Percentiles rank a stretch among this genome's conserved stretches.
Evolutionary conservation across 768 basidiomycete genomes (phyloP).

Genomic region (Termitomyces sp.): DNA sequence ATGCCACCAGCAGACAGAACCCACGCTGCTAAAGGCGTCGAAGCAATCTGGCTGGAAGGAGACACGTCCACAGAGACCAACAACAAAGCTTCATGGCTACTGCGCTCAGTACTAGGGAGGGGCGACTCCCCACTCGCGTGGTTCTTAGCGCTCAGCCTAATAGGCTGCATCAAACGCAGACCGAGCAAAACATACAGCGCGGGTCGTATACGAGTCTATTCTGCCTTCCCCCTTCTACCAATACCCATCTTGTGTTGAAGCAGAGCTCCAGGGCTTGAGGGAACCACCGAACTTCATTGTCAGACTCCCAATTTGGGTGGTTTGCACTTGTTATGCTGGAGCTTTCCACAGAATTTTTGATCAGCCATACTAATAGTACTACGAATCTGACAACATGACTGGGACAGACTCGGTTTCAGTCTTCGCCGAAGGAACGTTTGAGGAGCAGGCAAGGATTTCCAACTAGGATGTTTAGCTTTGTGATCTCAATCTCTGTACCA

Average conservation of each 20-base stretch:
- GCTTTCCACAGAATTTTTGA: slow-evolving; percentile 28
- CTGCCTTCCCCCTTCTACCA: neutral
- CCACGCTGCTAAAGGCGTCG: too few species aligned
- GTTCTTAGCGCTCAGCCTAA: neutral
- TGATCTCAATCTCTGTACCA: slow-evolving; percentile 22
- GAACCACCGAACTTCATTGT: neutral
- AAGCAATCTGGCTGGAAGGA: neutral
- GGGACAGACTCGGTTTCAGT: slow-evolving; percentile 73
- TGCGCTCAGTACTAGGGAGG: neutral
- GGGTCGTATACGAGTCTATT: neutral
- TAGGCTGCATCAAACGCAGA: neutral
- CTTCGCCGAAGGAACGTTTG: slow-evolving; percentile 85
- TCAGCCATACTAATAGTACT: slow-evolving; percentile 10
- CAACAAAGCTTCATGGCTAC: neutral
- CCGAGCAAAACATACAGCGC: neutral
- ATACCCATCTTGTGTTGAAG: neutral
- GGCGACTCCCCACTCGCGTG: neutral
- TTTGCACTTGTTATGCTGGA: slow-evolving; percentile 33
- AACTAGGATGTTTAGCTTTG: neutral
- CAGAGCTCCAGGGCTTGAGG: neutral
- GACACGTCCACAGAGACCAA: neutral
- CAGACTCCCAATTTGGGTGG: neutral
- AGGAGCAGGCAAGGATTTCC: slow-evolving; percentile 61
- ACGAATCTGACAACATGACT: slow-evolving; percentile 48
- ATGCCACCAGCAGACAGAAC: neutral